phyloP scores from a whole-genome alignment of 1,284 basidiomycete species.

The Apiotrichum veenhuisii region DNA sequence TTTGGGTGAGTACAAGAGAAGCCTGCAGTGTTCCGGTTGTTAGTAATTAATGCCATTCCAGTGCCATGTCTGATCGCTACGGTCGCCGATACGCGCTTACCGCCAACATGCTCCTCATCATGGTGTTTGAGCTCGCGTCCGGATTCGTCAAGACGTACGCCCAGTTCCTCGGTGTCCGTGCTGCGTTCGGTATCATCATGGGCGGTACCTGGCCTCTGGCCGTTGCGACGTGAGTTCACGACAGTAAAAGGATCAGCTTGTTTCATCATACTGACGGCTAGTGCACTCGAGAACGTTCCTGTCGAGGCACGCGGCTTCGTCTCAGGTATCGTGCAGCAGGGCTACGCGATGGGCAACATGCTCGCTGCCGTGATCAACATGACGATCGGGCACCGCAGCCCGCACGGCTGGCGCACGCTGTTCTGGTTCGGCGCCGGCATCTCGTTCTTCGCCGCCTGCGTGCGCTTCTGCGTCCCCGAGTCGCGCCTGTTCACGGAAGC shows the following conservation, averaged over 20 bases:
- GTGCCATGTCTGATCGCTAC: slow-evolving; percentile 70
- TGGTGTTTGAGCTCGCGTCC: slow-evolving; percentile 71
- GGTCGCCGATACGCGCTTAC: slow-evolving; percentile 92
- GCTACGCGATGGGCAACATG: slow-evolving; percentile 60
- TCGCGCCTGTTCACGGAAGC: slow-evolving; percentile 63
- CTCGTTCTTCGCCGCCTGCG: slow-evolving; percentile 65
- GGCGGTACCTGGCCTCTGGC: slow-evolving; percentile 55
- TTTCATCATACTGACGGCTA: slow-evolving; percentile 33
- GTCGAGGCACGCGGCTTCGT: slow-evolving; percentile 79
- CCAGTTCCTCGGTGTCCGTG: slow-evolving; percentile 54
- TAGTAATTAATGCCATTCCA: neutral
- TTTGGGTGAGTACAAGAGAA: slow-evolving; percentile 53
- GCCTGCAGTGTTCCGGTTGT: neutral
- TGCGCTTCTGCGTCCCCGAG: slow-evolving; percentile 75
- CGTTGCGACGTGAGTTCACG: slow-evolving; percentile 26
- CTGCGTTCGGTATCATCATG: slow-evolving; percentile 83
- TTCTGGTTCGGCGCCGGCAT: slow-evolving; percentile 62
- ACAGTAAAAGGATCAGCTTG: neutral
- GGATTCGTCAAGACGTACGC: slow-evolving; percentile 53
- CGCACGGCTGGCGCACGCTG: slow-evolving; percentile 52
- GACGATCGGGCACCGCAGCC: slow-evolving; percentile 45
- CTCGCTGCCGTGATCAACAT: slow-evolving; percentile 70
- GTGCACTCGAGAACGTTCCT: slow-evolving; percentile 84
- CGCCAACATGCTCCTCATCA: slow-evolving; percentile 65
- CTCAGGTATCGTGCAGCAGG: slow-evolving; percentile 78